phyloP scores from a whole-genome alignment of 768 basidiomycete species.

The Multifurca ochricompacta region DNA sequence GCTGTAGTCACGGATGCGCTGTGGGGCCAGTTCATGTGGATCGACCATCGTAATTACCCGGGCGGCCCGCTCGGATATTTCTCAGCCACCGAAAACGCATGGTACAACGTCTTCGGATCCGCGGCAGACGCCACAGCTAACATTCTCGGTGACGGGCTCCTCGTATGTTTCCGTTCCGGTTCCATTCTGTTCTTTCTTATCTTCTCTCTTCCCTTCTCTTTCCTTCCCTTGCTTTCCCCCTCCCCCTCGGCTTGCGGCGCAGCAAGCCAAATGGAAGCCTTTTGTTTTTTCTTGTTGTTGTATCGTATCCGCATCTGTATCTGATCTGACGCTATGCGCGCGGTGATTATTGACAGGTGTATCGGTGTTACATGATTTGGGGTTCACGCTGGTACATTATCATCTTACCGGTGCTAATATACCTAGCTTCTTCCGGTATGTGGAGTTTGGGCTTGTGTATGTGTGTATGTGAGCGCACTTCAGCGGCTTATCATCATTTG shows the following conservation, averaged over 20 bases:
- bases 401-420: conserved; percentile 21
- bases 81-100: conserved; percentile 16
- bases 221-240: no score
- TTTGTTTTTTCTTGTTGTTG: no score
- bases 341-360: conserved; percentile 23
- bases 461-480: neutral
- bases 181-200: no score
- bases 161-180: conserved; percentile 25
- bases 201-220: no score
- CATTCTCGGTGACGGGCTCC: conserved; percentile 25
- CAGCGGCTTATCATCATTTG: neutral
- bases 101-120: conserved; percentile 25
- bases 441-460: neutral
- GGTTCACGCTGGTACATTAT: conserved; percentile 20
- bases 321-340: no score
- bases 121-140: conserved; percentile 22
- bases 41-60: conserved; percentile 22
- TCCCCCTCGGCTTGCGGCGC: no score
- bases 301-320: no score
- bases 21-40: conserved; percentile 28
- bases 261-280: no score
- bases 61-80: conserved; percentile 25
- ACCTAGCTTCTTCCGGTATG: neutral
- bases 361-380: conserved; percentile 26
- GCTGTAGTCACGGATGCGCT: conserved; percentile 24